These are phyloP conservation scores for Ophiostoma fasciatum DNA, from an alignment of 2,329 filamentous ascomycete genomes.

Conservation along the genomic window DNA sequence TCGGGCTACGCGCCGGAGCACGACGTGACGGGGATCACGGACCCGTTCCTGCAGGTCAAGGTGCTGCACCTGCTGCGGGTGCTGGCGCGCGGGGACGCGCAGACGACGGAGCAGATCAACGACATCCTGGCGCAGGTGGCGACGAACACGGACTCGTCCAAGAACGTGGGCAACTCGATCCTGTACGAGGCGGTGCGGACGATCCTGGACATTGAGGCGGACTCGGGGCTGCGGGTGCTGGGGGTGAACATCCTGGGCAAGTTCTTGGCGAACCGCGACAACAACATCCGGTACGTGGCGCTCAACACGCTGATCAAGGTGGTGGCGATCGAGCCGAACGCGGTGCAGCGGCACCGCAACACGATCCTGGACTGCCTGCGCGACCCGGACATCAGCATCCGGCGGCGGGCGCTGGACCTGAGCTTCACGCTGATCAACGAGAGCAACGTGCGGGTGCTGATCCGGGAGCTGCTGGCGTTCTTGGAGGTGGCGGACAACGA, in stretches of 20 bases:
- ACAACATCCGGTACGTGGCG: conserved; percentile 97
- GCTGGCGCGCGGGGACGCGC: conserved; percentile 68
- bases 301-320: conserved; percentile 97
- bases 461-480: conserved; percentile 86
- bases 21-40: conserved; percentile 94
- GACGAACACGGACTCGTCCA: conserved; percentile 93
- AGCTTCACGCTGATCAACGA: conserved; percentile 98
- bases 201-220: conserved; percentile 94
- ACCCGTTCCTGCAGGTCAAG: conserved; percentile 96
- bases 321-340: conserved; percentile 93
- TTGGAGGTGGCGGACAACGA: conserved; percentile 94
- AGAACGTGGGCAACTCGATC: conserved; percentile 97
- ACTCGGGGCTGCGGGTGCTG: conserved; percentile 82
- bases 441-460: conserved; percentile 82
- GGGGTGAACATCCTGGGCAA: conserved; percentile 95
- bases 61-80: conserved; percentile 77
- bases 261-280: conserved; percentile 95
- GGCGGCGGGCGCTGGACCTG: conserved; percentile 84
- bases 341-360: conserved; percentile 91
- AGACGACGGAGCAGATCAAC: conserved; percentile 94
- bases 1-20: conserved; percentile 97
- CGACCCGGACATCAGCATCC: conserved; percentile 96
- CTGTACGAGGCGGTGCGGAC: conserved; percentile 94
- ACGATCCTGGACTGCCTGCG: conserved; percentile 92
- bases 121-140: conserved; percentile 95